Base-by-base conservation (phyloP, 352 stramenopile species). In the Phytophthora fragariae region DNA sequence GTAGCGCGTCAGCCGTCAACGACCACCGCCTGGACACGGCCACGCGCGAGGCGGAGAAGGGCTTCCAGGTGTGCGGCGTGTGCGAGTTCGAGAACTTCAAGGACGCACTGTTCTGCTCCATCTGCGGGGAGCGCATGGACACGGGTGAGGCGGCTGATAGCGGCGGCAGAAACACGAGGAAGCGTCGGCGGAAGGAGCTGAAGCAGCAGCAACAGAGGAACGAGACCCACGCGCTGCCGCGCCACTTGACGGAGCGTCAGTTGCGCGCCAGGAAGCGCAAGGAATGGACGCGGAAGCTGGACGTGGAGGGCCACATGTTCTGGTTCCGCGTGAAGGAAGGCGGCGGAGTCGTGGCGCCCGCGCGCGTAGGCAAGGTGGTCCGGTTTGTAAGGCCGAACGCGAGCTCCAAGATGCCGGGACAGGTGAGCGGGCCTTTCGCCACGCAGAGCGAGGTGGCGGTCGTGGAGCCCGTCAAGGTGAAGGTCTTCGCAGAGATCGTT, bases 31-130 rank as follows among this genome's bases (percentile, higher is more conserved):
- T 90, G n/a, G 83, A 90, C 39, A 76, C 79, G 24, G 81, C 75
- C 46, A 87, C 75, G 24, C 80, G 80, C 15, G 81, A 90, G 67
- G 81, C 83, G 3, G 72, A 83, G 14, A 85, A 84, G 46, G 83
- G 83, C 11, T 89, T 78, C 62, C 65, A 82, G 11, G 60, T 63
- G 24, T 90, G 83, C 61, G 29, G 39, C 24, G 70, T 88, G 47
- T 90, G 83, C 39, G 76, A 73, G 57, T 90, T 90, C 59, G 81
- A 86, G 65, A 90, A 90, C 76, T 90, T 89, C 68, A 86, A 89
- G 63, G 65, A 76, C 29, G 69, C 75, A 24, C 70, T 70, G 37
- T 84, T 83, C 70, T 90, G 83, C 59, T 78, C 67, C 10, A 54
- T 89, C 39, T 90, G 83, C 47, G 81, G 83, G 12, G 75, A 84